Conservation (phyloP, 202 grass and related monocot species). For the Dendrocalamus latiflorus region DNA sequence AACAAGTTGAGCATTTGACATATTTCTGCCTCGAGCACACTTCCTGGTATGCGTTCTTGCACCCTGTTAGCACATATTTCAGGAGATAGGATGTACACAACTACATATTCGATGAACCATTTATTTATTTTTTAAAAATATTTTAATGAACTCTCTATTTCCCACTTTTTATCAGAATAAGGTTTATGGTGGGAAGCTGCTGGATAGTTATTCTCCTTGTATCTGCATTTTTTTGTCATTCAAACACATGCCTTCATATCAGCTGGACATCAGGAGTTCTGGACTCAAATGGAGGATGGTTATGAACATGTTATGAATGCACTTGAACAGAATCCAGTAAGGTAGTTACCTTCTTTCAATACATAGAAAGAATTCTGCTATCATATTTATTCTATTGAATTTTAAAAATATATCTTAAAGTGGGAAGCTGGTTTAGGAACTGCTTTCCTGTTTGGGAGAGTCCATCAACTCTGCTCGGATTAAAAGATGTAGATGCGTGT, state of each 20-base stretch:
- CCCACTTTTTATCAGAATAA: neutral
- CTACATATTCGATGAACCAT: neutral
- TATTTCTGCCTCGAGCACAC: neutral
- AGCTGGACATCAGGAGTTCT: neutral
- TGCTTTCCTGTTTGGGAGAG: neutral
- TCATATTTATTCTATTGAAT: too few species aligned
- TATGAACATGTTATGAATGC: neutral
- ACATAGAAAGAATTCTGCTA: too few species aligned
- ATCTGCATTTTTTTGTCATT: neutral
- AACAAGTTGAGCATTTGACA: neutral
- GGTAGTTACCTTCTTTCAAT: neutral
- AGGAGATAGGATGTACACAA: neutral
- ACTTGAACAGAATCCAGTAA: neutral
- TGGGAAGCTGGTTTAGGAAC: too few species aligned
- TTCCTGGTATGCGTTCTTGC: neutral
- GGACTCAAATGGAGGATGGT: neutral
- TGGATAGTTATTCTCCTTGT: neutral
- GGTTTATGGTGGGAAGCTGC: neutral
- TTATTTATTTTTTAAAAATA: neutral
- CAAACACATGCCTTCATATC: neutral
- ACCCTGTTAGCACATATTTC: neutral
- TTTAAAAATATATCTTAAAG: too few species aligned
- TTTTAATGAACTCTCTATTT: neutral
- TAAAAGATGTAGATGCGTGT: neutral
- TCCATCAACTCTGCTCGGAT: neutral